Percentiles rank a stretch among this genome's conserved stretches.
phyloP scores from a whole-genome alignment of 495 filamentous ascomycete genomes.

The Aspergillus hancockii region DNA sequence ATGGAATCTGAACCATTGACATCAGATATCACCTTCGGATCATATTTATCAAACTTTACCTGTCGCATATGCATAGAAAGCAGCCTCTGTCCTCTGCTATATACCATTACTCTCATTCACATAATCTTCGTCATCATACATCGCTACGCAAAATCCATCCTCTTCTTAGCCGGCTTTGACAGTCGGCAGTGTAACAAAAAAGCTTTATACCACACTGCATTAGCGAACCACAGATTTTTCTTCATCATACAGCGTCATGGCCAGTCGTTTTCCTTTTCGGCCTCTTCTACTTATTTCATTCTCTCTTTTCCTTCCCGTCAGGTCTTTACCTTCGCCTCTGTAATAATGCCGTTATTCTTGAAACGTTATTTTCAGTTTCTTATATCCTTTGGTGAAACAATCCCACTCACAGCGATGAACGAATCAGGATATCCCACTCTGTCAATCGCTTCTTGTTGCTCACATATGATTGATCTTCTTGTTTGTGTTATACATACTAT shows the following conservation, averaged over 20 bases:
- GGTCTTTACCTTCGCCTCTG: neutral
- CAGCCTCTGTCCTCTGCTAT: neutral
- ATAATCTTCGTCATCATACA: conserved; percentile 1
- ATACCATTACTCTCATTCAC: neutral
- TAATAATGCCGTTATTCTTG: conserved; percentile 2
- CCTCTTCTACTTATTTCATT: neutral
- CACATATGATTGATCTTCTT: neutral
- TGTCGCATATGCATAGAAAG: neutral
- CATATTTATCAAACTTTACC: neutral
- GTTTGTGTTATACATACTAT: neutral
- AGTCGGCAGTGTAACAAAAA: conserved; percentile 7
- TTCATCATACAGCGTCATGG: neutral
- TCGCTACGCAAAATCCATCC: neutral
- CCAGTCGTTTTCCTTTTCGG: neutral
- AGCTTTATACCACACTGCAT: conserved; percentile 6
- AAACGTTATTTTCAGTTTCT: neutral
- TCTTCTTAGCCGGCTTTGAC: conserved; percentile 7
- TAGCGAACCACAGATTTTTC: neutral
- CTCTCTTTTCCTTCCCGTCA: neutral
- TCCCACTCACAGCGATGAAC: neutral
- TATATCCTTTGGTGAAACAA: neutral
- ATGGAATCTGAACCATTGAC: neutral
- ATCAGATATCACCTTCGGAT: neutral
- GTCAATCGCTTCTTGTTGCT: neutral
- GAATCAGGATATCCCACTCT: conserved; percentile 3